phyloP scores from a whole-genome alignment of 805 yeast genomes.

The Starmerella scarabaei region DNA sequence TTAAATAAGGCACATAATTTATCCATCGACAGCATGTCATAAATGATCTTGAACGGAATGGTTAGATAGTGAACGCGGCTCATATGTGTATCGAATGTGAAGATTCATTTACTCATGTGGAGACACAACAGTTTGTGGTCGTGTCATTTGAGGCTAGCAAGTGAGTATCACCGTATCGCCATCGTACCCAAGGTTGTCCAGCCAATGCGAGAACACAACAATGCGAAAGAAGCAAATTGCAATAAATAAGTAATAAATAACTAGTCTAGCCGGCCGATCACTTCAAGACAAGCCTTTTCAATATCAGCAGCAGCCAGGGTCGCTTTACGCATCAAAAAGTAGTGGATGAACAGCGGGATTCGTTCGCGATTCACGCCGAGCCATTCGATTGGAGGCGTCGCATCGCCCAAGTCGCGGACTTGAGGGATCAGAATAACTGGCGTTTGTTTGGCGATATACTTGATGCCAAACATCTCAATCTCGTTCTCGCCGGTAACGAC shows the following conservation, averaged over 20 bases:
- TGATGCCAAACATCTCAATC: slow-evolving; percentile 4
- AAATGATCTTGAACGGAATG: too few relatives aligned
- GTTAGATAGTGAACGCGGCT: too few relatives aligned
- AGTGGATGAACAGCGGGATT: slow-evolving; percentile 80
- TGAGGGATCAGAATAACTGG: slow-evolving; percentile 85
- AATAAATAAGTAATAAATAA: too few relatives aligned
- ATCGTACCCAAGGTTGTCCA: too few relatives aligned
- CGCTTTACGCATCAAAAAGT: slow-evolving; percentile 55
- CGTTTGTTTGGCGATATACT: slow-evolving; percentile 51
- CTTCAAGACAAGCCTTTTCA: slow-evolving; percentile 24
- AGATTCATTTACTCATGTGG: too few relatives aligned
- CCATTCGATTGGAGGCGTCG: slow-evolving; percentile 98
- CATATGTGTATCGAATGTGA: too few relatives aligned
- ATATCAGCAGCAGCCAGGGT: slow-evolving; percentile 64
- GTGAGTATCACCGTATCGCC: too few relatives aligned
- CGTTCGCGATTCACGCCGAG: slow-evolving; percentile 81
- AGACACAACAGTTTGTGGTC: too few relatives aligned
- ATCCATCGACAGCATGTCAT: too few relatives aligned
- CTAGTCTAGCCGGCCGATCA: slow-evolving; percentile 13
- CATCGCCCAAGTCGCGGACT: slow-evolving; percentile 81
- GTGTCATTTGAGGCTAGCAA: too few relatives aligned
- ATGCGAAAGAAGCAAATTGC: too few relatives aligned
- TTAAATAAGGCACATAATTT: slow-evolving; percentile 18
- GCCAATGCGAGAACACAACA: too few relatives aligned
- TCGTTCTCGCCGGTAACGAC: neutral